phyloP scores from a whole-genome alignment of 768 basidiomycete species.

The Leccinum rimulosum region DNA sequence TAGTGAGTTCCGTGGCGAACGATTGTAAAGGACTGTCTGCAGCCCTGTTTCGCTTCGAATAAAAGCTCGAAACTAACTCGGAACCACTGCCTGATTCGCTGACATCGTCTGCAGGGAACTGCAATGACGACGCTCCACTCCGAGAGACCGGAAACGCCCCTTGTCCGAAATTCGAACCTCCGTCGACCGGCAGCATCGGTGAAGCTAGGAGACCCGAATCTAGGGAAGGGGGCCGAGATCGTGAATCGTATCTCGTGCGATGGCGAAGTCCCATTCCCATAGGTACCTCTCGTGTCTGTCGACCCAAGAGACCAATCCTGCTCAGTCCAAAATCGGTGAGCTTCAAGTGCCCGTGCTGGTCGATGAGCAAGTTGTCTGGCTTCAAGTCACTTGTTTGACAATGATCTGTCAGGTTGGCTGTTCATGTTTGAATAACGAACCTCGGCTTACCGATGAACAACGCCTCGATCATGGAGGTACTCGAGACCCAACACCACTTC shows the following conservation, averaged over 20 bases:
- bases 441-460: slow-evolving; percentile 85
- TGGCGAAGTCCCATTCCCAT: slow-evolving; percentile 45
- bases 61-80: slow-evolving; percentile 62
- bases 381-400: slow-evolving; percentile 78
- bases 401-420: neutral
- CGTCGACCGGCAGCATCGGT: slow-evolving; percentile 63
- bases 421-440: neutral
- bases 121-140: slow-evolving; percentile 62
- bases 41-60: slow-evolving; percentile 50
- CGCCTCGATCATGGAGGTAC: slow-evolving; percentile 91
- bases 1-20: slow-evolving; percentile 82
- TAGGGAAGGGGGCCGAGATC: slow-evolving; percentile 79
- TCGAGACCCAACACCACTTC: slow-evolving; percentile 95
- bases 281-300: slow-evolving; percentile 78
- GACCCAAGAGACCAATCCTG: slow-evolving; percentile 94
- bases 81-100: slow-evolving; percentile 85
- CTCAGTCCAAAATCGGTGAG: slow-evolving; percentile 98
- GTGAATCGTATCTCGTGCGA: slow-evolving; percentile 58
- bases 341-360: slow-evolving; percentile 94
- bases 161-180: slow-evolving; percentile 81
- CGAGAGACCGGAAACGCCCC: slow-evolving; percentile 59
- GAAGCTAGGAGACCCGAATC: slow-evolving; percentile 79
- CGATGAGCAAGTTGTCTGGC: slow-evolving; percentile 97
- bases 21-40: slow-evolving; percentile 80
- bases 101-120: slow-evolving; percentile 72